Base-by-base conservation (phyloP, 345 rosid species). In the Lumnitzera littorea region DNA sequence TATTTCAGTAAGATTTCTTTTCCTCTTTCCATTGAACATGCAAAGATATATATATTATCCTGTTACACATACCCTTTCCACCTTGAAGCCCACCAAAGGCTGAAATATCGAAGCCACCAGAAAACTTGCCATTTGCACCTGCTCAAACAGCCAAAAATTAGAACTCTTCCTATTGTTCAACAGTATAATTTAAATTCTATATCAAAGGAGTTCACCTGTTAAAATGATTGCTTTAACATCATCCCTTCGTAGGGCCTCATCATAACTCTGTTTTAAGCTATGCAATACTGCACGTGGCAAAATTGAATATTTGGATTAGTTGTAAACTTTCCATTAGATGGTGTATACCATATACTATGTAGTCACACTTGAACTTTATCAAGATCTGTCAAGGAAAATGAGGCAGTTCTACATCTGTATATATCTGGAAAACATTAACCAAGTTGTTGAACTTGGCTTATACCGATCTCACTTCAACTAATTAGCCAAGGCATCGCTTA, bases 161-260 rank as follows among this genome's bases (percentile, higher is more conserved):
- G 48, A 10, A 53, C 53, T 46, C 51, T 60, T 24, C 13, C 8
- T 15, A 25, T 12, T 5, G n/a, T 50, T 16, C 17, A 12, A 16
- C 11, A 15, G 51, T 4, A 46, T 12, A 3, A 51, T 17, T 51
- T 15, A 62, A 15, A 5, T 23, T 16, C 16, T 23, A n/a, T 3
- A 36, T 0, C 23, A 16, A 17, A 51, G 53, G 50, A 23, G 53
- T 58, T 23, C 47, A 85, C 97, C 99, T 5, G 96, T 82, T 55
- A 95, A 62, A 56, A 95, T 97, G 72, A 95, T 86, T 41, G 99
- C 99, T 77, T 86, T 91, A 55, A 95, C 97, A 80, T 95, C 96
- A 67, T 83, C 76, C 79, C 96, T 84, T 55, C 66, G 76, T 53
- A 88, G 69, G 66, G 97, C 97, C 68, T 86, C 75, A 15, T 83